A percentile compares a stretch with the other conserved stretches of the same genome.
These are phyloP conservation scores for Bipolaris victoriae DNA, from an alignment of 2,329 filamentous ascomycete species.

Conservation along the genomic window DNA sequence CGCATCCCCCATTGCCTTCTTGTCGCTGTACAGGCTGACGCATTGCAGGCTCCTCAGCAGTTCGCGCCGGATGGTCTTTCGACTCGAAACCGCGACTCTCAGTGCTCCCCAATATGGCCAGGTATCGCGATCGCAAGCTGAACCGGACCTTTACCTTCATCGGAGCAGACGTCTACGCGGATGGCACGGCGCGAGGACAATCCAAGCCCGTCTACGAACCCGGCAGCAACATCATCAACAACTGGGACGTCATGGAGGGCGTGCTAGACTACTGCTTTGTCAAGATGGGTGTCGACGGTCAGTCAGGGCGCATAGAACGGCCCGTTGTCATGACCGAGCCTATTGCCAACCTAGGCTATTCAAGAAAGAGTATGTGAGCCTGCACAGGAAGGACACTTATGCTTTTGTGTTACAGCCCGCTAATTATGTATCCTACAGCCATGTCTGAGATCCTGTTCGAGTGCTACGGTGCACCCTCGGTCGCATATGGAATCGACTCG, in stretches of 20 bases:
- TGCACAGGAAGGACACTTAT: background rate
- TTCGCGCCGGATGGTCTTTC: slow-evolving; percentile 96
- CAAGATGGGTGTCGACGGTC: slow-evolving; percentile 84
- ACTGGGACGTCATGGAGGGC: slow-evolving; percentile 98
- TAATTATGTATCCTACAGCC: slow-evolving; percentile 59
- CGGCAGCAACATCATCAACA: slow-evolving; percentile 88
- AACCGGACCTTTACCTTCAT: slow-evolving; percentile 92
- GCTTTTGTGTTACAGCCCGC: background rate
- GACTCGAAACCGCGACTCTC: slow-evolving; percentile 79
- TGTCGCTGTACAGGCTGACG: slow-evolving; percentile 21
- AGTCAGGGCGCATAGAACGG: slow-evolving; percentile 76
- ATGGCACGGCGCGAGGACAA: slow-evolving; percentile 90
- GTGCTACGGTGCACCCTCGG: slow-evolving; percentile 86
- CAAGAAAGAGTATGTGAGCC: slow-evolving; percentile 74
- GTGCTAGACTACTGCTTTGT: slow-evolving; percentile 93
- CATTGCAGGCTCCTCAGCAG: slow-evolving; percentile 75
- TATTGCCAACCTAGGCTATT: slow-evolving; percentile 87
- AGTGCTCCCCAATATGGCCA: slow-evolving; percentile 88
- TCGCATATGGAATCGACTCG: slow-evolving; percentile 94
- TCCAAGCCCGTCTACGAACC: slow-evolving; percentile 90
- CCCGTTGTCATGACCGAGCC: slow-evolving; percentile 96
- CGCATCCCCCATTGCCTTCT: background rate
- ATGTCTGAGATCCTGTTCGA: slow-evolving; percentile 99
- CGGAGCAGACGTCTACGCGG: slow-evolving; percentile 89
- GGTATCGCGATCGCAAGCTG: slow-evolving; percentile 92